phyloP scores from a whole-genome alignment of 768 basidiomycete genomes.

The Lepiota brunneoincarnata region DNA sequence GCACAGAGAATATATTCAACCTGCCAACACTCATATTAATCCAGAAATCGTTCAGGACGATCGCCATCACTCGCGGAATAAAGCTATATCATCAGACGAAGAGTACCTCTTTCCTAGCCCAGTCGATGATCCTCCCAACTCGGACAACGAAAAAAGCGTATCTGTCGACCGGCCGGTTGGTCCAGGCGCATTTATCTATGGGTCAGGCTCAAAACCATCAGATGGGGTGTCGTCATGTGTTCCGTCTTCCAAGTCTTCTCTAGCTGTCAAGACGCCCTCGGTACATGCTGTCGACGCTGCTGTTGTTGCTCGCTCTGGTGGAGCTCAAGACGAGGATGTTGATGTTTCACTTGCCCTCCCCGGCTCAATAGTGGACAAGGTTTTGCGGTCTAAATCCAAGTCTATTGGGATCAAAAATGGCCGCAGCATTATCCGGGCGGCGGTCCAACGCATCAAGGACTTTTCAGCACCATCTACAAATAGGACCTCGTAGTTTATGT shows the following conservation, averaged over 20 bases:
- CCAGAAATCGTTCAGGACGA: background rate
- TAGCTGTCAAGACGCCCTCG: slow-evolving; percentile 38
- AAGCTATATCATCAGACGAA: slow-evolving; percentile 27
- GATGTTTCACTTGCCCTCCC: slow-evolving; percentile 22
- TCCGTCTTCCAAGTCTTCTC: slow-evolving; percentile 10
- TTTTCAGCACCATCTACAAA: slow-evolving; percentile 22
- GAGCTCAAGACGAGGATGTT: slow-evolving; percentile 35
- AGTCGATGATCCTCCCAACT: slow-evolving; percentile 22
- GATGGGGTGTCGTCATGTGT: slow-evolving; percentile 14
- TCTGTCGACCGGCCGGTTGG: background rate
- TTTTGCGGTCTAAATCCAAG: slow-evolving; percentile 11
- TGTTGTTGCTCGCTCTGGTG: slow-evolving; percentile 40
- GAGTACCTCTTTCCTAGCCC: slow-evolving; percentile 34
- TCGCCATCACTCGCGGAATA: background rate
- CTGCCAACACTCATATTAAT: too few species aligned
- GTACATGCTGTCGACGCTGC: slow-evolving; percentile 36
- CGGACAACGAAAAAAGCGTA: too few species aligned
- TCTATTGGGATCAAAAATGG: slow-evolving; percentile 18
- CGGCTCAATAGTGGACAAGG: slow-evolving; percentile 2
- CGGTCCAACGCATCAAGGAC: slow-evolving; percentile 35
- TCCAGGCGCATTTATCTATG: background rate
- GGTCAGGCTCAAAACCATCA: slow-evolving; percentile 3
- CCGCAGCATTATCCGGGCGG: slow-evolving; percentile 34
- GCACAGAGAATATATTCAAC: background rate
- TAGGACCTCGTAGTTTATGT: background rate